These are phyloP conservation scores for Starmerella geochares DNA, from an alignment of 805 yeast genomes.

Conservation along the genomic window DNA sequence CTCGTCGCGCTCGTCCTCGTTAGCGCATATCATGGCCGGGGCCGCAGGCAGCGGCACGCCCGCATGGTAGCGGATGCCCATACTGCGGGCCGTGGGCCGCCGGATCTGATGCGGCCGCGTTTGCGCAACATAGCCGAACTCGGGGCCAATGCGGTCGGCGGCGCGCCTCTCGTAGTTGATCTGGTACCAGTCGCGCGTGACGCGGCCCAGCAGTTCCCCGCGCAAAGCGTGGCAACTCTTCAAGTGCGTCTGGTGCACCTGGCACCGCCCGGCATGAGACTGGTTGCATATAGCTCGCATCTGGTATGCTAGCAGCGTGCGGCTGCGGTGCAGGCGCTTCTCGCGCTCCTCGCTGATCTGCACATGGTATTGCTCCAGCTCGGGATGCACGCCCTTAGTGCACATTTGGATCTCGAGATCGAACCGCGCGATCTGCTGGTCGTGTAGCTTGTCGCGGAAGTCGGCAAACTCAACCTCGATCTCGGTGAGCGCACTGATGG, in stretches of 20 bases:
- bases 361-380: slow-evolving; percentile 58
- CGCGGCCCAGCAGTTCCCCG: slow-evolving; percentile 50
- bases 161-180: slow-evolving; percentile 79
- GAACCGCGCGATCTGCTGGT: slow-evolving; percentile 64
- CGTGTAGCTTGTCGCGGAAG: slow-evolving; percentile 72
- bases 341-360: slow-evolving; percentile 67
- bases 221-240: slow-evolving; percentile 60
- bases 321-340: slow-evolving; percentile 47
- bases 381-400: slow-evolving; percentile 84
- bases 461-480: slow-evolving; percentile 82
- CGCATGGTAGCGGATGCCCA: slow-evolving; percentile 59
- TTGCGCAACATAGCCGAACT: slow-evolving; percentile 36
- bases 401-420: slow-evolving; percentile 82
- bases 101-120: slow-evolving; percentile 44
- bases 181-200: slow-evolving; percentile 84
- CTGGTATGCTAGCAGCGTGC: slow-evolving; percentile 49
- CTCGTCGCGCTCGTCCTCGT: slow-evolving; percentile 59
- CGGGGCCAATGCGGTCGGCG: slow-evolving; percentile 53
- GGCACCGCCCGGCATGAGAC: slow-evolving; percentile 66
- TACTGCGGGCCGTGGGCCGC: slow-evolving; percentile 54
- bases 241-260: slow-evolving; percentile 72
- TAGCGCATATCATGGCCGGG: slow-evolving; percentile 53
- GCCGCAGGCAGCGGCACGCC: slow-evolving; percentile 66
- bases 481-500: slow-evolving; percentile 60
- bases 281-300: slow-evolving; percentile 68